Evolutionary conservation across 169 alveolate species (phyloP).

Genomic region (Eimeria zaria): DNA sequence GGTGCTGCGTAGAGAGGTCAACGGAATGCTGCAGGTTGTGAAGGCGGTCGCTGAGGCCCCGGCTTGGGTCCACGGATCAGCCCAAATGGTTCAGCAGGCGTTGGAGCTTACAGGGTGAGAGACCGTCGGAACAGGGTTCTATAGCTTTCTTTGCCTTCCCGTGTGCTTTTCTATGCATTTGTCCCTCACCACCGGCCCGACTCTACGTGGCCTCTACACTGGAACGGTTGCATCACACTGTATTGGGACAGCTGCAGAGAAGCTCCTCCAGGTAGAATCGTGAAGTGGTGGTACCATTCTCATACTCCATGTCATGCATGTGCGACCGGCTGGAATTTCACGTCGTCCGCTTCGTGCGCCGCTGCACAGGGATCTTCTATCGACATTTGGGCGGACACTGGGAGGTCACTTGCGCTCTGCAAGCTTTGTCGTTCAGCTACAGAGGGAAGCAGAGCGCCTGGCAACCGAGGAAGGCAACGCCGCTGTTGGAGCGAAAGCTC

Average conservation of each 20-base stretch:
- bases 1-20: constrained; percentile 90
- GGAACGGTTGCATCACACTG: background rate
- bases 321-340: background rate
- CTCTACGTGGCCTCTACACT: background rate
- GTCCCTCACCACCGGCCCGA: background rate
- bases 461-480: constrained; percentile 67
- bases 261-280: background rate
- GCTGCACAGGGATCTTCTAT: constrained; percentile 35
- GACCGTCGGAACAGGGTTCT: background rate
- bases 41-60: constrained; percentile 90
- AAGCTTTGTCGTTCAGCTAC: constrained; percentile 50
- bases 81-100: constrained; percentile 82
- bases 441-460: constrained; percentile 66
- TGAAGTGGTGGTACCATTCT: background rate
- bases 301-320: background rate
- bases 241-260: background rate
- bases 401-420: constrained; percentile 44
- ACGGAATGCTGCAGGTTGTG: constrained; percentile 91
- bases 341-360: background rate
- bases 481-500: constrained; percentile 50
- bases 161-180: background rate
- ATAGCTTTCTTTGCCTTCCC: background rate
- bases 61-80: constrained; percentile 79
- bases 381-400: constrained; percentile 57
- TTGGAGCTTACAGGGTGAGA: constrained; percentile 81